A percentile compares a stretch with the other conserved stretches of the same genome.
Conservation (phyloP, 371 early-diverging fungal genomes). For the Mucor velutinosus region DNA sequence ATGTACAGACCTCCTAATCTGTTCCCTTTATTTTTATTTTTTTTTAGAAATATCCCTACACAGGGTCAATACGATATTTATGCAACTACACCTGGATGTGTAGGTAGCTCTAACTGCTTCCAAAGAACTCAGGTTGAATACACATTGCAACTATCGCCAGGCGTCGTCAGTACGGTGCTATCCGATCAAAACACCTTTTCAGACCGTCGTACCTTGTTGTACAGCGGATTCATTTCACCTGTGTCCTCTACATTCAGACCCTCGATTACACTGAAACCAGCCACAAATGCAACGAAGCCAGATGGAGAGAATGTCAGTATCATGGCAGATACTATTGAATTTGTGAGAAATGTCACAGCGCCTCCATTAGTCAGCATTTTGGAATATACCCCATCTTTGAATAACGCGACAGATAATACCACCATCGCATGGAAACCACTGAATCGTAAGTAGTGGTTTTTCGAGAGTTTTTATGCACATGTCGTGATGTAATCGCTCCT, state of each 20-base stretch:
- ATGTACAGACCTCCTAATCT: not conserved
- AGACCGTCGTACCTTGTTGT: conserved; percentile 51
- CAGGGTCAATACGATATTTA: conserved; percentile 68
- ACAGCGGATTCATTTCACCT: conserved; percentile 49
- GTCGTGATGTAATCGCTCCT: not conserved
- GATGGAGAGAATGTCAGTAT: conserved; percentile 19
- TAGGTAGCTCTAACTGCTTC: conserved; percentile 57
- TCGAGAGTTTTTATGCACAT: not conserved
- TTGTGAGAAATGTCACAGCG: conserved; percentile 38
- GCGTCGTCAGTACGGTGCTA: conserved; percentile 24
- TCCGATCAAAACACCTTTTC: conserved; percentile 44
- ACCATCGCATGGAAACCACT: conserved; percentile 36
- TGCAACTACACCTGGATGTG: conserved; percentile 70
- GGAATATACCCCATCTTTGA: conserved; percentile 37
- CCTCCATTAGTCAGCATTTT: conserved; percentile 39
- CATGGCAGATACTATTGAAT: conserved; percentile 43
- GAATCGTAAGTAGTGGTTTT: conserved; percentile 22
- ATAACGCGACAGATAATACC: conserved; percentile 18
- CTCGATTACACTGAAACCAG: conserved; percentile 22
- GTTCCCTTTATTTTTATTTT: not conserved
- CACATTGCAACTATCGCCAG: conserved; percentile 40
- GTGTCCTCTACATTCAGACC: conserved; percentile 34
- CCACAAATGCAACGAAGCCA: conserved; percentile 18
- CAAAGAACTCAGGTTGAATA: conserved; percentile 55
- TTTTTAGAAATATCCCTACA: conserved; percentile 54